Conservation (phyloP, 192 early-diverging fungal species). For the Jimgerdemannia flammicorona region DNA sequence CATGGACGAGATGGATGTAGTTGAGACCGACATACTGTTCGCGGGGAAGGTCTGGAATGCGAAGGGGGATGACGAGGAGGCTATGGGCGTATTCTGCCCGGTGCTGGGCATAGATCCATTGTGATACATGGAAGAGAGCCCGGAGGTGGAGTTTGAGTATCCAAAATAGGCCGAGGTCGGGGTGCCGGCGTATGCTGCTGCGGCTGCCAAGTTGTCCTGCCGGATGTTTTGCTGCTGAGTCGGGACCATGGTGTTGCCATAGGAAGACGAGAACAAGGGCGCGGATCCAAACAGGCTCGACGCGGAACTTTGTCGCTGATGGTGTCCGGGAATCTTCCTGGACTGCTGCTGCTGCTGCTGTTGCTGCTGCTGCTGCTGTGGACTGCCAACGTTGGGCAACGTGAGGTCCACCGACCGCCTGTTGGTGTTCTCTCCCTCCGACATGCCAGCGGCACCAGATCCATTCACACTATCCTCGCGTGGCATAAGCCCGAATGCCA, state of each 20-base stretch:
- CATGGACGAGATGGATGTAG: slow-evolving; percentile 19
- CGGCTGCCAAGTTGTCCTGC: not conserved
- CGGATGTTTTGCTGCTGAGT: not conserved
- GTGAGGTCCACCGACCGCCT: not conserved
- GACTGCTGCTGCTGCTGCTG: not conserved
- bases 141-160: not conserved
- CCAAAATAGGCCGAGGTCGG: not conserved
- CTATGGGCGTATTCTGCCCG: not conserved
- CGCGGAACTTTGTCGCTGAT: not conserved
- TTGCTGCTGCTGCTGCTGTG: not conserved
- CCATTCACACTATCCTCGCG: not conserved
- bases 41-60: not conserved
- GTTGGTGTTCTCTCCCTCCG: not conserved
- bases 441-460: not conserved
- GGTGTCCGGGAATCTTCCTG: not conserved
- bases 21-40: slow-evolving; percentile 13
- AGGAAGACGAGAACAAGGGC: not conserved
- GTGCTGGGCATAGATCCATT: not conserved
- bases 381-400: not conserved
- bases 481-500: slow-evolving; percentile 5
- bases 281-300: not conserved
- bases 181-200: not conserved
- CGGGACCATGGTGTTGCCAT: not conserved
- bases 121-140: not conserved
- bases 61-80: not conserved